Percentiles rank a stretch among this genome's conserved stretches.
Conservation (phyloP, 805 yeast species). For the Candida ovalis region DNA sequence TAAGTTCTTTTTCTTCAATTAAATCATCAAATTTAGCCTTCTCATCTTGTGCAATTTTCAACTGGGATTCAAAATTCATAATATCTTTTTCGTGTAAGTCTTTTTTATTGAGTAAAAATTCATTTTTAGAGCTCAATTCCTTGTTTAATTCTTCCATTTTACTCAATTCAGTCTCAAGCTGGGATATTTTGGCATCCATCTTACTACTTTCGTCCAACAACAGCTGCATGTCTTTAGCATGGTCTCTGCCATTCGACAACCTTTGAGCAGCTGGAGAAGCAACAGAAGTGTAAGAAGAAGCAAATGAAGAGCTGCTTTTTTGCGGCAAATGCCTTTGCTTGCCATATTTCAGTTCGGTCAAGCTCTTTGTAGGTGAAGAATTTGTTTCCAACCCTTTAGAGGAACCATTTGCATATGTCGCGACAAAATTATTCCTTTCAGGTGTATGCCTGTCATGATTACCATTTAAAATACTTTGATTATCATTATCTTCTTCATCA, state of each 20-base stretch:
- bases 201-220: constrained; percentile 45
- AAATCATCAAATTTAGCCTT: neutral
- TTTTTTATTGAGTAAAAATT: constrained; percentile 6
- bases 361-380: neutral
- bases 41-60: neutral
- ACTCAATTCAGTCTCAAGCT: constrained; percentile 30
- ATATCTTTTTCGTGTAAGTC: constrained; percentile 6
- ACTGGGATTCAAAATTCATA: neutral
- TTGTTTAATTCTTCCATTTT: constrained; percentile 10
- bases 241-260: constrained; percentile 14
- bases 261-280: constrained; percentile 4
- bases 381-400: neutral
- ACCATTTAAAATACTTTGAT: constrained; percentile 8
- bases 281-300: neutral
- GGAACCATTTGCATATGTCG: neutral
- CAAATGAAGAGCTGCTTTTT: neutral
- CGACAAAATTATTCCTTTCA: neutral
- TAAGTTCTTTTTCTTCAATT: neutral
- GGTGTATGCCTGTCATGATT: neutral
- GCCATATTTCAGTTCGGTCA: neutral
- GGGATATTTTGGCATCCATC: constrained; percentile 43
- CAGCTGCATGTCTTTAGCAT: constrained; percentile 41
- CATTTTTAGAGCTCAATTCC: neutral
- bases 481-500: constrained; percentile 65
- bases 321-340: neutral